phyloP scores from a whole-genome alignment of 2,329 filamentous ascomycete species.

The Phialophora macrospora region DNA sequence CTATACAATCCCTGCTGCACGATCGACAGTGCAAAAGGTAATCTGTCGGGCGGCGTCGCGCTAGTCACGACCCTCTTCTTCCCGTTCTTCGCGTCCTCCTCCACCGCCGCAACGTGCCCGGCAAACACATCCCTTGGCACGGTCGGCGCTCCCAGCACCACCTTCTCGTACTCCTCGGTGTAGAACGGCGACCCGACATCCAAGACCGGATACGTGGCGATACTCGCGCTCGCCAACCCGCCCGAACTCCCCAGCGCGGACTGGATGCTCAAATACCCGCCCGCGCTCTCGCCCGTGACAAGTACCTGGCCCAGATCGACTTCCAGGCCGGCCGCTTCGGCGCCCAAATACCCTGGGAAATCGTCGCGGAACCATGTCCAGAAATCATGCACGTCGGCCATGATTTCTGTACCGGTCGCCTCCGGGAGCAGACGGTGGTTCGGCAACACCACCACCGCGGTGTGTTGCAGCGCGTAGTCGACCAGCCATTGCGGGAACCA shows the following conservation, averaged over 20 bases:
- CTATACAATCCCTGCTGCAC: slow-evolving; percentile 13
- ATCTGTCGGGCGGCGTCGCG: slow-evolving; percentile 9
- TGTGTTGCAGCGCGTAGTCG: slow-evolving; percentile 15
- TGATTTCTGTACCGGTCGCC: not conserved
- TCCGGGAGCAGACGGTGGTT: slow-evolving; percentile 15
- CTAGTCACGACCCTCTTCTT: not conserved
- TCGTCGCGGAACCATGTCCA: slow-evolving; percentile 6
- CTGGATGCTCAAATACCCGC: slow-evolving; percentile 12
- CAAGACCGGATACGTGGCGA: slow-evolving; percentile 14
- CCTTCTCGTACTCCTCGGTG: slow-evolving; percentile 13
- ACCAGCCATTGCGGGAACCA: slow-evolving; percentile 16
- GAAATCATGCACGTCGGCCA: slow-evolving; percentile 12
- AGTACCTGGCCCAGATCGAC: slow-evolving; percentile 12
- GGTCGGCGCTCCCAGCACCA: slow-evolving; percentile 9
- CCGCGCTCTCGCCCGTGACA: slow-evolving; percentile 12
- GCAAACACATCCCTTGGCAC: not conserved
- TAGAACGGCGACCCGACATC: slow-evolving; percentile 6
- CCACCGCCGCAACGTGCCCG: not conserved
- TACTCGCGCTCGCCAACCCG: not conserved
- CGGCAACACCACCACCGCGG: slow-evolving; percentile 6
- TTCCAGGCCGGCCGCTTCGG: not conserved
- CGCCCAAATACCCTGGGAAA: not conserved
- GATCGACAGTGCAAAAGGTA: slow-evolving; percentile 12
- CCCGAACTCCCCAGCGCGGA: slow-evolving; percentile 5
- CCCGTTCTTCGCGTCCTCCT: slow-evolving; percentile 8